phyloP scores from a whole-genome alignment of 2,329 filamentous ascomycete genomes.

The Xylariaceae sp. region DNA sequence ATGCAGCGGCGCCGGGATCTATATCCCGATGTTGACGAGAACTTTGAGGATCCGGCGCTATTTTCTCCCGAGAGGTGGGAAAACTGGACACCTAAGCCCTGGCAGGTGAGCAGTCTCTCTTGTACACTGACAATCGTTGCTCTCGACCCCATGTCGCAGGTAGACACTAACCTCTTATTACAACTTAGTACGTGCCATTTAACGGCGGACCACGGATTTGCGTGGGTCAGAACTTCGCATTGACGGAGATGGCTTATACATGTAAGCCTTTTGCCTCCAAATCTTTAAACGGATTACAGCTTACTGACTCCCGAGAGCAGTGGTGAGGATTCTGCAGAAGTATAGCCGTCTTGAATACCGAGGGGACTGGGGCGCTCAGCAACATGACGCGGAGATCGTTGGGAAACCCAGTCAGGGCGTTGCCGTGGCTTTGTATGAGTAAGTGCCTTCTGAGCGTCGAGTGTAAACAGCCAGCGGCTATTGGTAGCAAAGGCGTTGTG shows the following conservation, averaged over 20 bases:
- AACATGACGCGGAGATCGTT: conserved; percentile 42
- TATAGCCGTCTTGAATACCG: conserved; percentile 52
- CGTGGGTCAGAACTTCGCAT: conserved; percentile 57
- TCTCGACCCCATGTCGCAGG: too few species aligned
- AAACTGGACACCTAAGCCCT: conserved; percentile 47
- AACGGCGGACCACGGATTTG: conserved; percentile 53
- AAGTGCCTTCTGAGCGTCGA: not conserved
- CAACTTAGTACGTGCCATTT: conserved; percentile 46
- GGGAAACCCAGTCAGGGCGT: conserved; percentile 41
- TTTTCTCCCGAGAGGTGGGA: conserved; percentile 52
- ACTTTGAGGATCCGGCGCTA: conserved; percentile 33
- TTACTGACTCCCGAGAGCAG: conserved; percentile 32
- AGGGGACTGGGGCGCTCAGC: conserved; percentile 42
- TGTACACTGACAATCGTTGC: too few species aligned
- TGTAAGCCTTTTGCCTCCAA: conserved; percentile 28
- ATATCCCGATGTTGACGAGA: conserved; percentile 41
- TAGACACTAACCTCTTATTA: too few species aligned
- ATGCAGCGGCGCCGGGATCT: conserved; percentile 49
- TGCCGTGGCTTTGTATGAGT: conserved; percentile 37
- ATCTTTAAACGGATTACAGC: not conserved
- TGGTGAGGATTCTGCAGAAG: conserved; percentile 54
- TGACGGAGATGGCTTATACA: conserved; percentile 53
- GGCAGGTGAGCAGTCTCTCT: conserved; percentile 25
- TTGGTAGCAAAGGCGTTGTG: too few species aligned
- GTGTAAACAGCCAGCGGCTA: not conserved